Conservation (phyloP, 371 early-diverging fungal species). For the Mucor mucedo region DNA sequence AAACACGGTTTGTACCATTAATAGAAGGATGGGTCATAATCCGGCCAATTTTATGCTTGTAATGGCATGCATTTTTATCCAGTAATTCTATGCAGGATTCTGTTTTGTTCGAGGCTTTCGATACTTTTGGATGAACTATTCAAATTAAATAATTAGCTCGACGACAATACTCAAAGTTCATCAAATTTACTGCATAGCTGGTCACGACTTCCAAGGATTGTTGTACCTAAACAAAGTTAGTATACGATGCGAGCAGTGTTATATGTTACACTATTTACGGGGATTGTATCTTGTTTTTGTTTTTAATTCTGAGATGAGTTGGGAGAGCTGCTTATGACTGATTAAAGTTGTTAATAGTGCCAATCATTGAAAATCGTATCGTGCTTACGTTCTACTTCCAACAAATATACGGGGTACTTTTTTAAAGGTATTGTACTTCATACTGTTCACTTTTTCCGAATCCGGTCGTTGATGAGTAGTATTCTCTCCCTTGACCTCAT, state of each 20-base stretch:
- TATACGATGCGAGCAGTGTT: background rate
- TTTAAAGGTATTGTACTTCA: conserved; percentile 17
- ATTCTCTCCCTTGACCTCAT: background rate
- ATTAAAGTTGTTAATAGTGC: background rate
- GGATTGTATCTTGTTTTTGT: conserved; percentile 59
- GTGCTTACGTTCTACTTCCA: conserved; percentile 62
- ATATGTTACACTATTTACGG: conserved; percentile 29
- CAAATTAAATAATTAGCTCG: too few species aligned
- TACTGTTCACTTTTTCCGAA: background rate
- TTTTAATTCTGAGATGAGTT: conserved; percentile 58
- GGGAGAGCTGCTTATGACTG: conserved; percentile 64
- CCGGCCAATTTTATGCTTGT: conserved; percentile 14
- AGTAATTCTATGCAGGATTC: conserved; percentile 50
- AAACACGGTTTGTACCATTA: conserved; percentile 33
- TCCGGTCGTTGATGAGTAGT: background rate
- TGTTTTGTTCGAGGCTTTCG: conserved; percentile 41
- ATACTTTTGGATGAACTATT: conserved; percentile 49
- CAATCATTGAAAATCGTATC: too few species aligned
- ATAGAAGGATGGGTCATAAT: conserved; percentile 20
- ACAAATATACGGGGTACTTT: conserved; percentile 45
- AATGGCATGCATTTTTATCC: conserved; percentile 39
- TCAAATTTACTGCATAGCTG: conserved; percentile 51
- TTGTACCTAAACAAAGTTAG: conserved; percentile 39
- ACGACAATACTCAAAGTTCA: background rate
- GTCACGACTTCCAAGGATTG: conserved; percentile 60